phyloP scores from a whole-genome alignment of 2,329 filamentous ascomycete species.

The Pseudonectria foliicola region DNA sequence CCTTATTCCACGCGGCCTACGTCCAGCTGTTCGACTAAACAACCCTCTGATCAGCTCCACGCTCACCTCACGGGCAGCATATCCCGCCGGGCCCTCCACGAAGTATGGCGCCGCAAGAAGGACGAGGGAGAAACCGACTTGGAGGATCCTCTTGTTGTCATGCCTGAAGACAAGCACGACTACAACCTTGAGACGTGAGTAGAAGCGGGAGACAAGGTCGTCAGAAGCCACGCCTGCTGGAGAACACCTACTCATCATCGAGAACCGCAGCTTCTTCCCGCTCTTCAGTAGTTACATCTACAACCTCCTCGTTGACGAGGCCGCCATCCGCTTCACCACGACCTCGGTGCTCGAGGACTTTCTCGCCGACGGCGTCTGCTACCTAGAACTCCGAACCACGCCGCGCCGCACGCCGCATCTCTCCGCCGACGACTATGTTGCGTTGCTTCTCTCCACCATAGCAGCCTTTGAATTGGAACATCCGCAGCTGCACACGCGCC shows the following conservation, averaged over 20 bases:
- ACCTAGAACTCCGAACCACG: conserved; percentile 75
- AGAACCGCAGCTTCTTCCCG: conserved; percentile 59
- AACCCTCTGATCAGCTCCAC: conserved; percentile 53
- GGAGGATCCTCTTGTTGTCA: conserved; percentile 60
- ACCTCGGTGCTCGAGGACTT: conserved; percentile 60
- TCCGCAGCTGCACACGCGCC: conserved; percentile 46
- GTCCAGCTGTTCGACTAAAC: background rate
- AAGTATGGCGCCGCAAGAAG: conserved; percentile 62
- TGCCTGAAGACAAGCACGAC: conserved; percentile 64
- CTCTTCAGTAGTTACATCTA: conserved; percentile 78
- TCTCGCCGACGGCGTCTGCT: conserved; percentile 61
- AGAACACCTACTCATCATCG: background rate
- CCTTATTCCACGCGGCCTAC: background rate
- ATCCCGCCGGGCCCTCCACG: conserved; percentile 62
- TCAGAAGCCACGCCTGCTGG: background rate
- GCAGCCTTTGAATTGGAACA: conserved; percentile 37
- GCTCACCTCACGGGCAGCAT: conserved; percentile 77
- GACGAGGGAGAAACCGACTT: conserved; percentile 45
- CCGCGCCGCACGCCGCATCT: conserved; percentile 57
- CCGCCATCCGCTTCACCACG: conserved; percentile 56
- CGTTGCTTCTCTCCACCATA: conserved; percentile 60
- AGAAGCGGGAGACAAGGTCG: background rate
- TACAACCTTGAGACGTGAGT: conserved; percentile 62
- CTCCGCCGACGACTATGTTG: conserved; percentile 57
- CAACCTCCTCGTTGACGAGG: conserved; percentile 57